Evolutionary conservation across 73 alveolate species (phyloP).

Genomic region (Paramecium sonneborni): DNA sequence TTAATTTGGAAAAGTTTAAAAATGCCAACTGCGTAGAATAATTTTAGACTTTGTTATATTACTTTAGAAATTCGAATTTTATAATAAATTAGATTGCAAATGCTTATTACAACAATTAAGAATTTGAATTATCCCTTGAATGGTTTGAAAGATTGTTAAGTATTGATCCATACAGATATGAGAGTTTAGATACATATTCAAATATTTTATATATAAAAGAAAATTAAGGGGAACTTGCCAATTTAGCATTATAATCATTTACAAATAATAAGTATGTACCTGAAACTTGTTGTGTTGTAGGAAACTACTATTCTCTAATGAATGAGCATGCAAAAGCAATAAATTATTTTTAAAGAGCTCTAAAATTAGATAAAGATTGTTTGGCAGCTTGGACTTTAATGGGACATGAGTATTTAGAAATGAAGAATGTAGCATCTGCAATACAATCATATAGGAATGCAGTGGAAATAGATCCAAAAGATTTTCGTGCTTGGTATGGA

Average conservation of each 20-base stretch:
- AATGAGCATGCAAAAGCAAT: conserved; percentile 99
- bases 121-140: conserved; percentile 89
- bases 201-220: conserved; percentile 97
- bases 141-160: conserved; percentile 88
- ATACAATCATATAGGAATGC: conserved; percentile 98
- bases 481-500: conserved; percentile 99
- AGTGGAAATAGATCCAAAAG: conserved; percentile 96
- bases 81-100: conserved; percentile 88
- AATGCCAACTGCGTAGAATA: conserved; percentile 86
- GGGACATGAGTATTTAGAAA: conserved; percentile 99
- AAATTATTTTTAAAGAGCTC: conserved; percentile 93
- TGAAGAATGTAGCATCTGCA: conserved; percentile 98
- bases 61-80: conserved; percentile 84
- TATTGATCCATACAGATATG: conserved; percentile 95
- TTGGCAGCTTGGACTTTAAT: conserved; percentile 97
- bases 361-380: conserved; percentile 91
- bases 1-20: conserved; percentile 87
- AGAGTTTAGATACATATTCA: conserved; percentile 94
- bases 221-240: conserved; percentile 96
- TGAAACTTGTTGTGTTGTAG: conserved; percentile 98
- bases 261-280: conserved; percentile 98
- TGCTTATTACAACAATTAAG: conserved; percentile 83
- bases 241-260: conserved; percentile 94
- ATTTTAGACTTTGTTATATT: conserved; percentile 74
- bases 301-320: conserved; percentile 93